Conservation (phyloP, 2,329 filamentous ascomycete genomes). For the Gnomoniopsis smithogilvyi region DNA sequence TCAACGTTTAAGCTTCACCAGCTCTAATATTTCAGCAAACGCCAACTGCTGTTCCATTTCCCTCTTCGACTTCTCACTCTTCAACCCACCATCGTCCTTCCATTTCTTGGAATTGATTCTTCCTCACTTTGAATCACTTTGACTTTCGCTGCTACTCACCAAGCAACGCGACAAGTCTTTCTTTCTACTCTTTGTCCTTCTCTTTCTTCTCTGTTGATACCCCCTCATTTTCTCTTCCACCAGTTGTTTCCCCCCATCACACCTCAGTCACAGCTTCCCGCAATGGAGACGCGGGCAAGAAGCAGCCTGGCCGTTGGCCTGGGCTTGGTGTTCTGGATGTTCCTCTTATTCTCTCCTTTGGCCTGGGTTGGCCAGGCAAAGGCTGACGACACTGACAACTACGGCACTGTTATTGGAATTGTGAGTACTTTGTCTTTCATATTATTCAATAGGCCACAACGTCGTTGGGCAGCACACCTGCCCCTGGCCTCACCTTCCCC, state of each 20-base stretch:
- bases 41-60: neutral
- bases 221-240: slow-evolving; percentile 23
- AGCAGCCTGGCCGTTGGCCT: slow-evolving; percentile 48
- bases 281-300: slow-evolving; percentile 22
- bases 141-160: slow-evolving; percentile 8
- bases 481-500: neutral
- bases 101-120: neutral
- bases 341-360: slow-evolving; percentile 83
- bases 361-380: slow-evolving; percentile 77
- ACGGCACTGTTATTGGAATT: slow-evolving; percentile 92
- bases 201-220: slow-evolving; percentile 26
- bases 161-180: slow-evolving; percentile 10
- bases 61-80: neutral
- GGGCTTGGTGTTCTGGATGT: slow-evolving; percentile 88
- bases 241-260: slow-evolving; percentile 19
- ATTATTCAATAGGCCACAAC: neutral
- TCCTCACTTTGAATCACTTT: neutral
- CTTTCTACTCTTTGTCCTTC: slow-evolving; percentile 18
- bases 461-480: neutral
- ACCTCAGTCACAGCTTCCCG: slow-evolving; percentile 10
- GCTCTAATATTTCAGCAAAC: slow-evolving; percentile 15
- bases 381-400: slow-evolving; percentile 71
- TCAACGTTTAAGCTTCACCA: slow-evolving; percentile 16
- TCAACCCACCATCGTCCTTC: neutral
- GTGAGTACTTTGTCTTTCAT: slow-evolving; percentile 41